These are phyloP conservation scores for Kwoniella mangroviensis DNA, from an alignment of 768 basidiomycete genomes.

Conservation along the genomic window DNA sequence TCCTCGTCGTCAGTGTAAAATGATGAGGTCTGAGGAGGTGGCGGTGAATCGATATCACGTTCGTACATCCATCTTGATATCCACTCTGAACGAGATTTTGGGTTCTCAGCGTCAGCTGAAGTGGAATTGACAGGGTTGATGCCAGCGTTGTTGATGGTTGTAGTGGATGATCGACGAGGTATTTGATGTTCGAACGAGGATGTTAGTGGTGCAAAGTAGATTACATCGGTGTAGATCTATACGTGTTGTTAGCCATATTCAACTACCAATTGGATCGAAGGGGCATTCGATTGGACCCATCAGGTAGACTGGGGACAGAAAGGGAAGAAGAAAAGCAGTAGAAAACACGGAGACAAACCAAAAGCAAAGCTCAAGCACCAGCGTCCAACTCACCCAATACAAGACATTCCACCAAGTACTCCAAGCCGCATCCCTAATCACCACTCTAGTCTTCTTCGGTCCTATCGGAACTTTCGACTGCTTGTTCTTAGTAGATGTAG, in stretches of 20 bases:
- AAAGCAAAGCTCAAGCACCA: too few species aligned
- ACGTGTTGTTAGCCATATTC: too few species aligned
- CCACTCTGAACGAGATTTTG: constrained; percentile 64
- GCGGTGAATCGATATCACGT: constrained; percentile 29
- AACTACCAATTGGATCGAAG: too few species aligned
- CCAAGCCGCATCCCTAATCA: constrained; percentile 68
- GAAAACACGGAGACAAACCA: too few species aligned
- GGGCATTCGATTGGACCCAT: too few species aligned
- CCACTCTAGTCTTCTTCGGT: constrained; percentile 64
- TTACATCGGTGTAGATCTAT: constrained; percentile 84
- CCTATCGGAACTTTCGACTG: constrained; percentile 48
- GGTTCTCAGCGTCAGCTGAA: constrained; percentile 11
- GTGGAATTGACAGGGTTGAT: constrained; percentile 18
- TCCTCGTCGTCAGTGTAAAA: neutral
- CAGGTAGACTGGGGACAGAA: too few species aligned
- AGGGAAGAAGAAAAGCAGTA: too few species aligned
- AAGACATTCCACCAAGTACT: constrained; percentile 70
- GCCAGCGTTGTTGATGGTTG: constrained; percentile 34
- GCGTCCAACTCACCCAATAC: constrained; percentile 69
- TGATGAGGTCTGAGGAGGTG: neutral
- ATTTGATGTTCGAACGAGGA: constrained; percentile 65
- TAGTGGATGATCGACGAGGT: constrained; percentile 29
- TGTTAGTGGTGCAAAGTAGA: constrained; percentile 80
- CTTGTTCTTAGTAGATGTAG: neutral
- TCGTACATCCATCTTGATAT: constrained; percentile 69